Percentiles rank a stretch among this genome's conserved stretches.
These are phyloP conservation scores for Lophiostoma macrostomum DNA, from an alignment of 495 filamentous ascomycete genomes.

Conservation along the genomic window DNA sequence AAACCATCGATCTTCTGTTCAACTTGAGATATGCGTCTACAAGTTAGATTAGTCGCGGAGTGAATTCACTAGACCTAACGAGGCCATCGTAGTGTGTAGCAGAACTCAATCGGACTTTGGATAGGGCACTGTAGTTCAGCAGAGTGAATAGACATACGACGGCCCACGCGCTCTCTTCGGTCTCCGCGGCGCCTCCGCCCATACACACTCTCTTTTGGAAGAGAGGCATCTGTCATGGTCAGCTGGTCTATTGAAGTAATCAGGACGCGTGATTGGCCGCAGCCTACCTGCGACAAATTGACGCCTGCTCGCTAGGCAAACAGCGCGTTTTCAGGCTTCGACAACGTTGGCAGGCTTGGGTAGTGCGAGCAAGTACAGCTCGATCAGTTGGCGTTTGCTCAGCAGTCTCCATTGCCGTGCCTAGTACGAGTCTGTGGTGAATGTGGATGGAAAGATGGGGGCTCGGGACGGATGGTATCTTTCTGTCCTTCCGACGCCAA, in stretches of 20 bases:
- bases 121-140: too few species aligned
- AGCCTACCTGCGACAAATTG: constrained; percentile 20
- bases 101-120: too few species aligned
- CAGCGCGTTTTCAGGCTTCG: constrained; percentile 26
- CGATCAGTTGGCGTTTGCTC: constrained; percentile 5
- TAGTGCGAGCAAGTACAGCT: constrained; percentile 3
- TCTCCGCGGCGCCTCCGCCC: constrained; percentile 15
- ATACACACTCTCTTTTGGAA: constrained; percentile 19
- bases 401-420: constrained; percentile 14
- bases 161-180: constrained; percentile 12
- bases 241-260: too few species aligned
- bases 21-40: constrained; percentile 23
- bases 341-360: constrained; percentile 23
- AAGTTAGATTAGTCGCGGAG: not conserved
- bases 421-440: not conserved
- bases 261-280: too few species aligned
- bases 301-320: constrained; percentile 20
- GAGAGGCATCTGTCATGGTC: constrained; percentile 11
- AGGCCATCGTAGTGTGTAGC: too few species aligned
- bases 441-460: not conserved
- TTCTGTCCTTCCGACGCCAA: too few species aligned
- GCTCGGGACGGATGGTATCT: not conserved
- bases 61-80: too few species aligned
- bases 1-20: constrained; percentile 28
- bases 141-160: constrained; percentile 12